A percentile compares a stretch with the other conserved stretches of the same genome.
These are phyloP conservation scores for Talaromyces trachyspermus DNA, from an alignment of 495 filamentous ascomycete species.

Conservation along the genomic window DNA sequence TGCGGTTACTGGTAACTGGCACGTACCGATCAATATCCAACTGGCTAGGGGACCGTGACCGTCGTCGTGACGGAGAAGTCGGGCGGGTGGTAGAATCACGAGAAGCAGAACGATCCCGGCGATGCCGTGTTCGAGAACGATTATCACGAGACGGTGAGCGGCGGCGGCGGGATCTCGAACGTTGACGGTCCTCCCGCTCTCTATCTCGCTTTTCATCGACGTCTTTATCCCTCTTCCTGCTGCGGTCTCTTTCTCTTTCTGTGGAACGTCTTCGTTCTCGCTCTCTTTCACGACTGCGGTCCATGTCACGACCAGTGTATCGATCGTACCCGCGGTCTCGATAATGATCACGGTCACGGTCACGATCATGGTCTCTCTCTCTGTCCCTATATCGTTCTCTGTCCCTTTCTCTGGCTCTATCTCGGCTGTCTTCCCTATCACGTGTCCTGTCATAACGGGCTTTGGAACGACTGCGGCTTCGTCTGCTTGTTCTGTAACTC, in stretches of 20 bases:
- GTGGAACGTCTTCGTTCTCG: conserved; percentile 7
- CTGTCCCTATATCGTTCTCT: conserved; percentile 28
- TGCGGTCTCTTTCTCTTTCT: conserved; percentile 10
- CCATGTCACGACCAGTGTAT: conserved; percentile 3
- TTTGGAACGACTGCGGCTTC: conserved; percentile 35
- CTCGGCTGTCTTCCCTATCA: conserved; percentile 8
- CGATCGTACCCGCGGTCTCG: conserved; percentile 6
- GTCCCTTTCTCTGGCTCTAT: conserved; percentile 22
- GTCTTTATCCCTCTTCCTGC: conserved; percentile 8
- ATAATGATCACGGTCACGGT: conserved; percentile 11
- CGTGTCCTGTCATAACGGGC: conserved; percentile 23
- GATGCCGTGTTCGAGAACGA: not conserved
- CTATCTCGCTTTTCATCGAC: conserved; percentile 10
- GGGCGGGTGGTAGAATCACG: conserved; percentile 10
- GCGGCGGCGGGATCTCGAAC: conserved; percentile 3
- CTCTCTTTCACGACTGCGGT: conserved; percentile 7
- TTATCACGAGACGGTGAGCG: not conserved
- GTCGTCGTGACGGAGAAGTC: conserved; percentile 16
- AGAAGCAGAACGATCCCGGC: conserved; percentile 17
- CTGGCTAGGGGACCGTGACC: conserved; percentile 26
- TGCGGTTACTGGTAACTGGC: conserved; percentile 35
- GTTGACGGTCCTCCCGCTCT: conserved; percentile 16
- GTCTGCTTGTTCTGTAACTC: conserved; percentile 30
- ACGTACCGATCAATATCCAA: conserved; percentile 47
- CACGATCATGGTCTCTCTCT: conserved; percentile 22